A percentile compares a stretch with the other conserved stretches of the same genome.
Evolutionary conservation across 345 rosid species (phyloP).

Genomic region (Moringa oleifera): DNA sequence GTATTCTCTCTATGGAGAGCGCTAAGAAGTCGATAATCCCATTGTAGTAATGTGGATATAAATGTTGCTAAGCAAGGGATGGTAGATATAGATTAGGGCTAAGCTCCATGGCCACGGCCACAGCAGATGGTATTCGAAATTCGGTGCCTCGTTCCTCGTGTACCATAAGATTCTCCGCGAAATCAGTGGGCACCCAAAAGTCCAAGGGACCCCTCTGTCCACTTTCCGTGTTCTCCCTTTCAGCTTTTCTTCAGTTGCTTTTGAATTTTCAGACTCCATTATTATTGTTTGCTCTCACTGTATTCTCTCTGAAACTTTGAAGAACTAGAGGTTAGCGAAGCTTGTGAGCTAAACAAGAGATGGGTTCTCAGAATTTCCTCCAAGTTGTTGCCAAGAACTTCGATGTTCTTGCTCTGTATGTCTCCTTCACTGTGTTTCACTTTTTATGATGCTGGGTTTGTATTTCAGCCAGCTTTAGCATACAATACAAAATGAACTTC

Average conservation of each 20-base stretch:
- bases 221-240: background rate
- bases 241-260: constrained; percentile 1
- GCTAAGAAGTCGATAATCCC: no score
- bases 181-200: constrained; percentile 13
- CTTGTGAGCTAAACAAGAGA: background rate
- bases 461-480: background rate
- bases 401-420: constrained; percentile 76
- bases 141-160: constrained; percentile 63
- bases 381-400: constrained; percentile 63
- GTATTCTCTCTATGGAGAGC: no score
- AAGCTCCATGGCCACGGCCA: no score
- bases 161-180: constrained; percentile 20
- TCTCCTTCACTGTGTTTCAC: constrained; percentile 1
- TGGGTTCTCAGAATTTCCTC: constrained; percentile 57
- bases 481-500: background rate
- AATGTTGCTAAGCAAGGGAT: no score
- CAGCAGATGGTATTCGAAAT: constrained; percentile 9
- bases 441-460: background rate
- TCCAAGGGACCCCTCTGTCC: constrained; percentile 16
- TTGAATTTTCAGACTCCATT: background rate
- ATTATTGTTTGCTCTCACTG: background rate
- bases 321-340: background rate
- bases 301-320: background rate
- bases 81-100: no score
- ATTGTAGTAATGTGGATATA: no score